A percentile compares a stretch with the other conserved stretches of the same genome.
Evolutionary conservation across 1,284 basidiomycete genomes (phyloP).

Genomic region (Laetiporus sulphureus): DNA sequence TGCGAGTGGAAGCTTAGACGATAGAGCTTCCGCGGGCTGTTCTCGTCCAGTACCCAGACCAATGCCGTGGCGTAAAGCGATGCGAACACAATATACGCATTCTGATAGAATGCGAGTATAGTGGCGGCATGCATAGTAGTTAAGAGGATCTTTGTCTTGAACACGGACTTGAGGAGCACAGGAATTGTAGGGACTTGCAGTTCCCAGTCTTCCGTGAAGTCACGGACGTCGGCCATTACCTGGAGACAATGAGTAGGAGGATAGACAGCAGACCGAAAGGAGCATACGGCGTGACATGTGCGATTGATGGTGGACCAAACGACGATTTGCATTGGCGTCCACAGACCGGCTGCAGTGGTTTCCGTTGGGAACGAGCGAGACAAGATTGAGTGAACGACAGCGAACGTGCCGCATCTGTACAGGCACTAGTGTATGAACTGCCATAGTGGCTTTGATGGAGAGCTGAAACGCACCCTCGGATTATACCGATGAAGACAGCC

Average conservation of each 20-base stretch:
- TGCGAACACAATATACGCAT: slow-evolving; percentile 12
- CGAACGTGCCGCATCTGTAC: slow-evolving; percentile 9
- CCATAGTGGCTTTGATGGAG: too few species aligned
- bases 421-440: too few species aligned
- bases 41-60: slow-evolving; percentile 10
- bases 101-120: slow-evolving; percentile 4
- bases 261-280: not conserved
- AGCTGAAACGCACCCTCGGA: slow-evolving; percentile 7
- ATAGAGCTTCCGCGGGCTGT: slow-evolving; percentile 7
- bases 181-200: slow-evolving; percentile 12
- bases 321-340: slow-evolving; percentile 9
- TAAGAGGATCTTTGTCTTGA: slow-evolving; percentile 9
- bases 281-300: slow-evolving; percentile 11
- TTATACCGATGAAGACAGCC: slow-evolving; percentile 10
- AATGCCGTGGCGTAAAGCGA: slow-evolving; percentile 9
- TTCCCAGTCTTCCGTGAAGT: slow-evolving; percentile 10
- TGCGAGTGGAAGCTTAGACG: slow-evolving; percentile 13
- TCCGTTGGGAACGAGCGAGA: slow-evolving; percentile 1
- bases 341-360: not conserved
- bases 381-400: slow-evolving; percentile 8
- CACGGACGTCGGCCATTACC: slow-evolving; percentile 13
- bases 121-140: slow-evolving; percentile 5
- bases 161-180: slow-evolving; percentile 10
- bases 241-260: not conserved
- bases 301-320: slow-evolving; percentile 13